Base-by-base conservation (phyloP, 2,329 filamentous ascomycete species). In the Phyllosticta citrichinensis region DNA sequence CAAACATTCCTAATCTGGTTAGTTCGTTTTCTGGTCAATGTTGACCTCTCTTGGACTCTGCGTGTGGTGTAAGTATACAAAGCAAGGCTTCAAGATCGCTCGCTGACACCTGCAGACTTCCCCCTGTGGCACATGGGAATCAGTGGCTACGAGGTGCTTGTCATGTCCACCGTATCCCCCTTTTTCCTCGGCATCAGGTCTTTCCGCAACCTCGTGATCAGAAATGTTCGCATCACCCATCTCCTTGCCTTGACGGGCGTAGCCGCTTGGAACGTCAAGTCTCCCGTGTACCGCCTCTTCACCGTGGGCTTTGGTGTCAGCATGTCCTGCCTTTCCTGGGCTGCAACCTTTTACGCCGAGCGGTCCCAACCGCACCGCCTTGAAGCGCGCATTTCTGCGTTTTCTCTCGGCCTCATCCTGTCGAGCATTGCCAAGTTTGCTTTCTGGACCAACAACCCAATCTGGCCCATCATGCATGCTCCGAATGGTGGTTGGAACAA, bases 41-140 rank as follows among this genome's bases (percentile, higher is more conserved):
- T 79, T 97, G 65, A 99, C 94, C 62, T 91, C 91, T 63, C 80
- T 99, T 58, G 92, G 91, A 25, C 80, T 99, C 53, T 81, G 89
- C 52, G 88, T 99, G 53, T 99, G 94, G 94, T 99, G 87, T 91
- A 84, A 82, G 87, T 83, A 17, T 14, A 10, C 12, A 10, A 22
- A 14, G n/a, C 22, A 19, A 20, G 17, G 50, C 6, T 25, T 17
- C 10, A 4, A n/a, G 20, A 11, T 10, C 19, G 33, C 20, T n/a
- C 17, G 9, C 52, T 60, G 30, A 68, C 71, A 56, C 17, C 40
- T 2, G 2, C 64, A 91, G 88, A 95, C 75, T 99, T 99, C 73
- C 94, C 94, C 14, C 83, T 99, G 11, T 99, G 94, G 94, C 86
- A 97, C 73, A 99, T 99, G 94, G 94, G 94, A 27, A 95, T 99